phyloP scores from a whole-genome alignment of 2,329 filamentous ascomycete species.

The Pseudogymnoascus sp. region DNA sequence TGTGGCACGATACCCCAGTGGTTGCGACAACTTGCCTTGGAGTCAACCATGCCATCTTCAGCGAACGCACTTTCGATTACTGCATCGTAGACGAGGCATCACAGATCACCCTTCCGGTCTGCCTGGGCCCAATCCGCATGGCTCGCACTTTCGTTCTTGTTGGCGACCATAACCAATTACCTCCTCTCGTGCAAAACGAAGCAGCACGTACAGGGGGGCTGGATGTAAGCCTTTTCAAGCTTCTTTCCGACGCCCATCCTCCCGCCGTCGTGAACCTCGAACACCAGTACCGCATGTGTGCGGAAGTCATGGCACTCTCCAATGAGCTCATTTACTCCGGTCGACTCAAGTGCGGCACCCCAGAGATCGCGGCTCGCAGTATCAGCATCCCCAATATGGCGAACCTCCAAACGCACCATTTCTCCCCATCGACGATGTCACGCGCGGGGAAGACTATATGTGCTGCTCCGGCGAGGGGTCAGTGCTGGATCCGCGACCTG shows the following conservation, averaged over 20 bases:
- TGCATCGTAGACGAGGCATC: conserved; percentile 98
- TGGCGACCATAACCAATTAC: conserved; percentile 92
- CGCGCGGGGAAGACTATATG: conserved; percentile 46
- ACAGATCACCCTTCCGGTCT: conserved; percentile 92
- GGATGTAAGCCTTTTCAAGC: conserved; percentile 88
- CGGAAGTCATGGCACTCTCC: conserved; percentile 89
- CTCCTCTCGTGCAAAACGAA: conserved; percentile 87
- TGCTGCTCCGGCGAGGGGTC: conserved; percentile 31
- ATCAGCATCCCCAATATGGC: conserved; percentile 60
- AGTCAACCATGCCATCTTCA: conserved; percentile 82
- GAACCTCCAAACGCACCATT: conserved; percentile 51
- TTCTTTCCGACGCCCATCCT: conserved; percentile 82
- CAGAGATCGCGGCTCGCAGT: conserved; percentile 59
- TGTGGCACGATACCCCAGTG: conserved; percentile 78
- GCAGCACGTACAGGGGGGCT: conserved; percentile 77
- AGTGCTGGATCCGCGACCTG: conserved; percentile 71
- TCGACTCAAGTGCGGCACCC: conserved; percentile 77
- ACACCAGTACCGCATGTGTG: conserved; percentile 97
- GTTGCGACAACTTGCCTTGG: conserved; percentile 94
- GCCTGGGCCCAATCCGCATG: conserved; percentile 86
- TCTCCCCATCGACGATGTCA: conserved; percentile 39
- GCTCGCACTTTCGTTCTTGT: conserved; percentile 89
- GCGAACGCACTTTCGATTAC: conserved; percentile 85
- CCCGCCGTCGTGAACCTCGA: conserved; percentile 82
- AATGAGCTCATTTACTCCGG: conserved; percentile 93